Conservation (phyloP, 148 eudicot genomes). For the Camellia lanceoleosa region DNA sequence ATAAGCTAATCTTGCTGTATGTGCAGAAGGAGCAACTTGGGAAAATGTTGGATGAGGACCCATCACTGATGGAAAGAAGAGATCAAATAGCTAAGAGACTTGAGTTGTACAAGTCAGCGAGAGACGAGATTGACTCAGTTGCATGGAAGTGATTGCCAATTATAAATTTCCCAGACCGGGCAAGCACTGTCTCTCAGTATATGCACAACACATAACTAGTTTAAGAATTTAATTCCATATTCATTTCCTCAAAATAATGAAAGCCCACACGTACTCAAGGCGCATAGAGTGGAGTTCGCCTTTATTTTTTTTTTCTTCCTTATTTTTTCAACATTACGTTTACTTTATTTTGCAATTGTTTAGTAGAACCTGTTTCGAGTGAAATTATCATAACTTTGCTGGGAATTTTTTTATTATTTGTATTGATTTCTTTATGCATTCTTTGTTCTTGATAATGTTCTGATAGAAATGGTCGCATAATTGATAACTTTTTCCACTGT, state of each 20-base stretch:
- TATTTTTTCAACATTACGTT: not conserved
- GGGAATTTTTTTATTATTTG: not conserved
- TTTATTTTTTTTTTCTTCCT: not conserved
- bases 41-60: constrained; percentile 93
- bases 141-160: constrained; percentile 70
- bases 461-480: not conserved
- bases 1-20: not conserved
- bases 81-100: constrained; percentile 84
- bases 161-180: not conserved
- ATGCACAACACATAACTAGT: not conserved
- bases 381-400: not conserved
- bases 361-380: not conserved
- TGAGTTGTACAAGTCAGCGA: constrained; percentile 85
- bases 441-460: not conserved
- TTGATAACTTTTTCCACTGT: not conserved
- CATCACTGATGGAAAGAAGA: constrained; percentile 80
- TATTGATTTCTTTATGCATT: not conserved
- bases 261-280: not conserved
- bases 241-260: not conserved
- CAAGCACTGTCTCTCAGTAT: not conserved
- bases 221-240: constrained; percentile 1
- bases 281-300: not conserved
- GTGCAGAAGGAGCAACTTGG: constrained; percentile 97
- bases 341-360: not conserved
- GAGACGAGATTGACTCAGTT: constrained; percentile 92